Conservation (phyloP, 257 asterid species). For the Thymus quinquecostatus region DNA sequence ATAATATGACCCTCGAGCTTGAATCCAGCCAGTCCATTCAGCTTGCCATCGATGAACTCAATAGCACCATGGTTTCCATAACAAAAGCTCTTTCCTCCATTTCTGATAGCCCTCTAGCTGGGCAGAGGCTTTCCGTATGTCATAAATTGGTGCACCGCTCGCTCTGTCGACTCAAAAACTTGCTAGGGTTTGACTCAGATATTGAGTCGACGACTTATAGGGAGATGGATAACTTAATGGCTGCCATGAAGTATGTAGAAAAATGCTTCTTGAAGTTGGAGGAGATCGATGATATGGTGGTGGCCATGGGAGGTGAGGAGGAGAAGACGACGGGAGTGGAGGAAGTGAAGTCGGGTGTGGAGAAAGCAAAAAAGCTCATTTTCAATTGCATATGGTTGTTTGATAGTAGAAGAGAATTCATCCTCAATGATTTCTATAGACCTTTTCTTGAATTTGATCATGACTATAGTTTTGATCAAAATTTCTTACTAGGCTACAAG, state of each 20-base stretch:
- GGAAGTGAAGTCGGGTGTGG: no score
- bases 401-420: no score
- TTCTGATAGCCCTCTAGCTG: background rate
- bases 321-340: no score
- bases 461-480: background rate
- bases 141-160: slow-evolving; percentile 30
- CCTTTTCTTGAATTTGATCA: no score
- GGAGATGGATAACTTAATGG: background rate
- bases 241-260: no score
- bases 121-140: slow-evolving; percentile 29
- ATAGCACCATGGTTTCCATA: background rate
- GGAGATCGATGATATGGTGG: no score
- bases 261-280: no score
- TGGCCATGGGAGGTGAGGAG: no score
- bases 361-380: no score
- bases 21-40: slow-evolving; percentile 40
- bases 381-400: no score
- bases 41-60: slow-evolving; percentile 35
- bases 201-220: background rate
- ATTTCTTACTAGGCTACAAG: background rate
- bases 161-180: slow-evolving; percentile 28
- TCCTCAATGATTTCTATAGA: no score
- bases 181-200: background rate
- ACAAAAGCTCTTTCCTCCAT: background rate
- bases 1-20: background rate